Evolutionary conservation across 1,284 basidiomycete species (phyloP).

Genomic region (Paramarasmius palmivorus): DNA sequence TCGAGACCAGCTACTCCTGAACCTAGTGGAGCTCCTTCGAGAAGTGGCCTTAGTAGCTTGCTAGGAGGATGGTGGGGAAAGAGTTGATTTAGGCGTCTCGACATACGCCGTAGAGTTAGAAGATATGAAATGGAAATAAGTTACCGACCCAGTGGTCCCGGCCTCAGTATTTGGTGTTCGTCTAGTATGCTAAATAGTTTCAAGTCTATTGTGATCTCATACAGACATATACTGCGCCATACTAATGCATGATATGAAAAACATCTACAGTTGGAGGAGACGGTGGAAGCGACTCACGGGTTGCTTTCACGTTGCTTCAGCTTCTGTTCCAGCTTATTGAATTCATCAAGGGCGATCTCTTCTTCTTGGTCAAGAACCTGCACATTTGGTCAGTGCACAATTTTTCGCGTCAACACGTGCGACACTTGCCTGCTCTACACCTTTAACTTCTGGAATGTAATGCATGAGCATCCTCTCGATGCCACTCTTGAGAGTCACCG

Average conservation of each 20-base stretch:
- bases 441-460: conserved; percentile 97
- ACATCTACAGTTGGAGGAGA: not conserved
- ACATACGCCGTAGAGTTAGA: no score
- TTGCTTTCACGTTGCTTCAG: conserved; percentile 52
- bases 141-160: no score
- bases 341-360: conserved; percentile 85
- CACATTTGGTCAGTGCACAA: conserved; percentile 10
- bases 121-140: no score
- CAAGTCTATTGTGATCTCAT: conserved; percentile 25
- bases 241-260: conserved; percentile 30
- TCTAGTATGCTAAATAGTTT: no score
- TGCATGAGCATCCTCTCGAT: conserved; percentile 99
- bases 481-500: conserved; percentile 93
- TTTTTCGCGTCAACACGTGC: not conserved
- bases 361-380: conserved; percentile 93
- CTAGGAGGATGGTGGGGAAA: conserved; percentile 51
- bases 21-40: conserved; percentile 21
- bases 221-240: conserved; percentile 79
- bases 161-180: no score
- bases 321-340: conserved; percentile 87
- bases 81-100: conserved; percentile 22
- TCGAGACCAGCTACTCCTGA: conserved; percentile 27
- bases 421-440: conserved; percentile 85
- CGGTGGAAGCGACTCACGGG: conserved; percentile 13
- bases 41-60: conserved; percentile 40